phyloP scores from a whole-genome alignment of 371 early-diverging fungal species.

The Mucor piriformis region DNA sequence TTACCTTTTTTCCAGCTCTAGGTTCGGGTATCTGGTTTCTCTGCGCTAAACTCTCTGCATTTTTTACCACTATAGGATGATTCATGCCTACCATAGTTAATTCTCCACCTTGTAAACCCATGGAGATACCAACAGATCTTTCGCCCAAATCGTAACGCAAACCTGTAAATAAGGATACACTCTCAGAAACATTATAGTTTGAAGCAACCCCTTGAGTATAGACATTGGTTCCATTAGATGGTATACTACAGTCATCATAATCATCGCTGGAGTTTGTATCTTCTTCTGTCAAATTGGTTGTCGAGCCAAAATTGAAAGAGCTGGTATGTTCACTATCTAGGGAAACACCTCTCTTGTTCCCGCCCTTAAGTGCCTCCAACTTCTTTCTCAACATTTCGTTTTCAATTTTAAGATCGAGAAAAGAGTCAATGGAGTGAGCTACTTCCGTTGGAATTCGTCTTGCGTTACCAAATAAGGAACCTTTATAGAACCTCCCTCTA shows the following conservation, averaged over 20 bases:
- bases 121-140: constrained; percentile 38
- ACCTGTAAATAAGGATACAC: constrained; percentile 40
- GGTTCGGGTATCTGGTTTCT: not conserved
- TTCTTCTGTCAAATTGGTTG: not conserved
- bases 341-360: not conserved
- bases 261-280: constrained; percentile 12
- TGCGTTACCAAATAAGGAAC: constrained; percentile 45
- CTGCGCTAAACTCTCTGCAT: constrained; percentile 16
- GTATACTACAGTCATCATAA: constrained; percentile 2
- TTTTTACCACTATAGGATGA: no score
- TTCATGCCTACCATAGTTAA: constrained; percentile 13
- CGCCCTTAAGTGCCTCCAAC: constrained; percentile 4
- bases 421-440: constrained; percentile 38
- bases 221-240: constrained; percentile 21
- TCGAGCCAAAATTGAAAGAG: not conserved
- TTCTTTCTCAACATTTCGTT: constrained; percentile 43
- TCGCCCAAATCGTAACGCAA: constrained; percentile 39
- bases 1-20: constrained; percentile 29
- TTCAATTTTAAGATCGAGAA: constrained; percentile 51
- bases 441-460: constrained; percentile 40
- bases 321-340: not conserved
- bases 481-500: constrained; percentile 37
- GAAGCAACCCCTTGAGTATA: constrained; percentile 37
- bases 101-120: constrained; percentile 34
- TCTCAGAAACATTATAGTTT: constrained; percentile 26